phyloP scores from a whole-genome alignment of 2,329 filamentous ascomycete species.

The Penicillium sp. region DNA sequence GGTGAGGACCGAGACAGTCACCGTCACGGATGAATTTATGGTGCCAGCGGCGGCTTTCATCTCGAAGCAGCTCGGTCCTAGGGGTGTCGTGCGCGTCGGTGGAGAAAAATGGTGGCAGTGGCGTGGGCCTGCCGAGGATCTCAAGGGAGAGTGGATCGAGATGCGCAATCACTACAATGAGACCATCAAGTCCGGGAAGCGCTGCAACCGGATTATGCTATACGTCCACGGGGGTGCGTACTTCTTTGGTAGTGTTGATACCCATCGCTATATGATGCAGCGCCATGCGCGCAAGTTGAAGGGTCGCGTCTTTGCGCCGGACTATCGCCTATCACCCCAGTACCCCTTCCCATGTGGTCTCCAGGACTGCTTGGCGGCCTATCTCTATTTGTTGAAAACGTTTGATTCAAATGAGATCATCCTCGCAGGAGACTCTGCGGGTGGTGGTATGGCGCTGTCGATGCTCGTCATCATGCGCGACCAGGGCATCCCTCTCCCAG shows the following conservation, averaged over 20 bases:
- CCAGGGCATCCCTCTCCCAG: slow-evolving; percentile 77
- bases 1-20: slow-evolving; percentile 72
- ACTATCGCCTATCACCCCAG: slow-evolving; percentile 85
- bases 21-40: slow-evolving; percentile 64
- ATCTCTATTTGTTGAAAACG: slow-evolving; percentile 73
- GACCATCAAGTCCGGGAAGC: slow-evolving; percentile 59
- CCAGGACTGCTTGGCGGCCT: slow-evolving; percentile 84
- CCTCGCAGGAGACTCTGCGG: slow-evolving; percentile 87
- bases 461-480: slow-evolving; percentile 80
- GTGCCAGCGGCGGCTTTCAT: slow-evolving; percentile 65
- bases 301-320: slow-evolving; percentile 80
- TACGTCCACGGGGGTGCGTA: slow-evolving; percentile 95
- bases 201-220: slow-evolving; percentile 75
- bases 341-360: slow-evolving; percentile 94
- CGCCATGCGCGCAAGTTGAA: slow-evolving; percentile 91
- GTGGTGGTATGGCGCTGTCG: slow-evolving; percentile 81
- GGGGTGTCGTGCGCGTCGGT: slow-evolving; percentile 72
- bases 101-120: slow-evolving; percentile 89
- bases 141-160: slow-evolving; percentile 93
- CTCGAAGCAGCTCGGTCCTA: slow-evolving; percentile 70
- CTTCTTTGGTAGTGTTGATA: slow-evolving; percentile 92
- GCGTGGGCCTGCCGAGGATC: slow-evolving; percentile 62
- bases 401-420: slow-evolving; percentile 81
- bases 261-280: slow-evolving; percentile 98
- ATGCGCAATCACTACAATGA: slow-evolving; percentile 80